A percentile compares a stretch with the other conserved stretches of the same genome.
Conservation (phyloP, 495 filamentous ascomycete species). For the Penicillium coprophilum region DNA sequence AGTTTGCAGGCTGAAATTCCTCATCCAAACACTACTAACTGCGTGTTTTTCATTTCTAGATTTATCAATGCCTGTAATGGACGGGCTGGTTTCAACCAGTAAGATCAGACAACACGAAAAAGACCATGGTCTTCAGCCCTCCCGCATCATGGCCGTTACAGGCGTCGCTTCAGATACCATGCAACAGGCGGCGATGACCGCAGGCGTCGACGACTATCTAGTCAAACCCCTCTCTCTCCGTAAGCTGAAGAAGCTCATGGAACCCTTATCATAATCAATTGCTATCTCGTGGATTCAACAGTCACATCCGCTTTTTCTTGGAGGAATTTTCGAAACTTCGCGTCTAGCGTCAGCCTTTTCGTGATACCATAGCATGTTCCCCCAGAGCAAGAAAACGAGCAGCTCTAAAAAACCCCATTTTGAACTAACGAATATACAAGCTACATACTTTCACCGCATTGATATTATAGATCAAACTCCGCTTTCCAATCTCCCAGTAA, state of each 20-base stretch:
- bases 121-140: conserved; percentile 10
- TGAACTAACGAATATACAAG: background rate
- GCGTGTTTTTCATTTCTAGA: background rate
- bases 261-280: background rate
- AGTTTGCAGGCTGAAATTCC: background rate
- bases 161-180: conserved; percentile 35
- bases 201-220: conserved; percentile 41
- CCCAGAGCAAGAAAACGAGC: background rate
- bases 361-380: background rate
- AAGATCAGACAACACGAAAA: conserved; percentile 26
- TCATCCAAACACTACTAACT: background rate
- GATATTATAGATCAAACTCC: conserved; percentile 34
- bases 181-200: conserved; percentile 32
- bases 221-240: conserved; percentile 38
- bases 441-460: conserved; percentile 22
- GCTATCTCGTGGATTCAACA: background rate
- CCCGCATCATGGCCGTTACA: conserved; percentile 34
- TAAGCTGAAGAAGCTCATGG: conserved; percentile 28
- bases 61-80: conserved; percentile 30
- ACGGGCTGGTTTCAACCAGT: conserved; percentile 23
- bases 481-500: conserved; percentile 26
- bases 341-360: background rate
- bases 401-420: background rate
- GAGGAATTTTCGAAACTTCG: background rate
- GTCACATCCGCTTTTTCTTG: background rate